Evolutionary conservation across 2,329 filamentous ascomycete genomes (phyloP).

Genomic region (Paracamarosporium sp.): DNA sequence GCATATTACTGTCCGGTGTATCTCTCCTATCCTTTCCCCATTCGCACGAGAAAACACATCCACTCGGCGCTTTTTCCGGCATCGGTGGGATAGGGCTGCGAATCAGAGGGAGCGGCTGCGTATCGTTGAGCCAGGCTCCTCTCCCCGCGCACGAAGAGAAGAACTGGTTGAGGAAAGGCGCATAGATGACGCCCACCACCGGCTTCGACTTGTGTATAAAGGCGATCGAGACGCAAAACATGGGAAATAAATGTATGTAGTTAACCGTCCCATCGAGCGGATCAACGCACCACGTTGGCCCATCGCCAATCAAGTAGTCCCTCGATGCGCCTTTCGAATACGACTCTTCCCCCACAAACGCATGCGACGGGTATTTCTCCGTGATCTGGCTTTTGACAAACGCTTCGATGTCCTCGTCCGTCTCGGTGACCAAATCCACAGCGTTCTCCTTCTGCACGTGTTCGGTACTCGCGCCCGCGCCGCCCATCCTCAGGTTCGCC

Average conservation of each 20-base stretch:
- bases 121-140: conserved; percentile 74
- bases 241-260: conserved; percentile 80
- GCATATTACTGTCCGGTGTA: conserved; percentile 69
- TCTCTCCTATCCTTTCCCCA: conserved; percentile 82
- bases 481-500: conserved; percentile 62
- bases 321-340: conserved; percentile 73
- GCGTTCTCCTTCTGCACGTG: conserved; percentile 74
- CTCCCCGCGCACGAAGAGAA: conserved; percentile 71
- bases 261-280: conserved; percentile 82
- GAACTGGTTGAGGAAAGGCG: conserved; percentile 72
- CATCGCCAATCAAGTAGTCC: conserved; percentile 69
- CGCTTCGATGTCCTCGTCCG: conserved; percentile 75
- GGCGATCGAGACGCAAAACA: conserved; percentile 81
- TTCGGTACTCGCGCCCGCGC: conserved; percentile 39
- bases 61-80: conserved; percentile 68
- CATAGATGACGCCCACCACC: conserved; percentile 74
- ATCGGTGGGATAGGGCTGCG: conserved; percentile 68
- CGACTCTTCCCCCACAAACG: conserved; percentile 80
- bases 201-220: conserved; percentile 68
- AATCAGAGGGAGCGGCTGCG: conserved; percentile 67
- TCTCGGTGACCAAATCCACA: conserved; percentile 80
- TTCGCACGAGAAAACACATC: conserved; percentile 76
- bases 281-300: conserved; percentile 78
- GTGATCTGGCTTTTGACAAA: conserved; percentile 70
- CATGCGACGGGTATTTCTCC: conserved; percentile 68